Evolutionary conservation across 495 filamentous ascomycete species (phyloP).

Genomic region (Podospora anserina): DNA sequence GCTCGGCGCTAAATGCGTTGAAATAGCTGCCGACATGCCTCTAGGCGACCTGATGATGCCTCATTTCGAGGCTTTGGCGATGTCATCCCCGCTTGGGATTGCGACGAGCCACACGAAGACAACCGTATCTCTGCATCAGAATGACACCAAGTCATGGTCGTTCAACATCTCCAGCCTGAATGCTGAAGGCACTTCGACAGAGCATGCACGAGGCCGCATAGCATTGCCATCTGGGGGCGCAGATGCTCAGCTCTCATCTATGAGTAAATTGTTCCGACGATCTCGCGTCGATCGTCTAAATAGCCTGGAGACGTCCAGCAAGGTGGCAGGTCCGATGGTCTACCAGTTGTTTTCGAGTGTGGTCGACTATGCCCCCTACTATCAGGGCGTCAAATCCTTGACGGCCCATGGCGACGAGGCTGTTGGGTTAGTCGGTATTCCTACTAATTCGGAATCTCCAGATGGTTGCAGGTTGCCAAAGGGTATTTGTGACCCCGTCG

Average conservation of each 20-base stretch:
- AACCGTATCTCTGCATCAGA: neutral
- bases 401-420: constrained; percentile 25
- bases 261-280: neutral
- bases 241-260: neutral
- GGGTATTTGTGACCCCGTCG: constrained; percentile 24
- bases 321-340: constrained; percentile 14
- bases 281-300: neutral
- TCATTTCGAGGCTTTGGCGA: constrained; percentile 7
- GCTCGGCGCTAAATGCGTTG: constrained; percentile 23
- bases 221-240: neutral
- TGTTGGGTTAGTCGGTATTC: constrained; percentile 22
- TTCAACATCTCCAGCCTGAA: neutral
- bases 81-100: constrained; percentile 6
- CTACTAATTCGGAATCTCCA: neutral
- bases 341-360: constrained; percentile 32
- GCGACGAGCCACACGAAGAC: neutral
- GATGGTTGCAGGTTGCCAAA: too few relatives aligned
- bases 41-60: neutral
- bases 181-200: neutral
- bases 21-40: constrained; percentile 14
- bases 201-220: neutral
- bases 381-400: constrained; percentile 31
- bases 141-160: neutral
- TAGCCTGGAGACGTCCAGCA: neutral
- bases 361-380: constrained; percentile 26